A percentile compares a stretch with the other conserved stretches of the same genome.
These are phyloP conservation scores for Trichoderma sp. DNA, from an alignment of 2,329 filamentous ascomycete genomes.

Conservation along the genomic window DNA sequence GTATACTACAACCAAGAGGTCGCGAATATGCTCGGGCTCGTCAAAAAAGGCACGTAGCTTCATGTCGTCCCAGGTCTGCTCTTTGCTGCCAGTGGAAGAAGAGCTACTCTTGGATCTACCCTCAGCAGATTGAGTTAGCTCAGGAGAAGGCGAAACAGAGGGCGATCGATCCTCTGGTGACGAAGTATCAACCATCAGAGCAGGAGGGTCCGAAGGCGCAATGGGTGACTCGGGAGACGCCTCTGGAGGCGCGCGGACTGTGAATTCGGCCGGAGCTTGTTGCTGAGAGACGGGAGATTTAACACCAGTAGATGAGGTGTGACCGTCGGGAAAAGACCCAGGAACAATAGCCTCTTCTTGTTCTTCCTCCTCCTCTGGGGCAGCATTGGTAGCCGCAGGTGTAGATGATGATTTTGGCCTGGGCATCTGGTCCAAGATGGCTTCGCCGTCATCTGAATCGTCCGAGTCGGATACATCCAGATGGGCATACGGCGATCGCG, in stretches of 20 bases:
- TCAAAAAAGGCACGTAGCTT: slow-evolving; percentile 89
- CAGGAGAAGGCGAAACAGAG: slow-evolving; percentile 65
- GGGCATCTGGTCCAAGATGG: slow-evolving; percentile 35
- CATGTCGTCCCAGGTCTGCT: slow-evolving; percentile 78
- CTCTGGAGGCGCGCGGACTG: background rate
- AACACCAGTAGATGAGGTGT: slow-evolving; percentile 39
- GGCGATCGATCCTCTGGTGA: slow-evolving; percentile 69
- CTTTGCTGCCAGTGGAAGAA: slow-evolving; percentile 41
- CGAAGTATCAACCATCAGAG: slow-evolving; percentile 69
- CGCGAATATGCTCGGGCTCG: slow-evolving; percentile 82
- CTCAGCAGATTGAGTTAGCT: slow-evolving; percentile 53
- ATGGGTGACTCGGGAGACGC: slow-evolving; percentile 30
- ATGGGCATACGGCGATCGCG: slow-evolving; percentile 54
- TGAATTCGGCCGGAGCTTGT: slow-evolving; percentile 31
- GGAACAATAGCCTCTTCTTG: slow-evolving; percentile 40
- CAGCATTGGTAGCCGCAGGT: slow-evolving; percentile 27
- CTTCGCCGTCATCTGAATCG: slow-evolving; percentile 53
- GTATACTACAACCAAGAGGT: slow-evolving; percentile 88
- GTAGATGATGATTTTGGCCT: slow-evolving; percentile 21
- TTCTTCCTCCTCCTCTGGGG: slow-evolving; percentile 28
- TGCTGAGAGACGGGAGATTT: slow-evolving; percentile 33
- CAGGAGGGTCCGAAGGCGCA: slow-evolving; percentile 58
- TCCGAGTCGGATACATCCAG: slow-evolving; percentile 73
- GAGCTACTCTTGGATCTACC: slow-evolving; percentile 40
- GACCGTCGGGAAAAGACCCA: slow-evolving; percentile 48